Percentiles rank a stretch among this genome's conserved stretches.
Conservation (phyloP, 1,284 basidiomycete species). For the Fomitiporia mediterranea region DNA sequence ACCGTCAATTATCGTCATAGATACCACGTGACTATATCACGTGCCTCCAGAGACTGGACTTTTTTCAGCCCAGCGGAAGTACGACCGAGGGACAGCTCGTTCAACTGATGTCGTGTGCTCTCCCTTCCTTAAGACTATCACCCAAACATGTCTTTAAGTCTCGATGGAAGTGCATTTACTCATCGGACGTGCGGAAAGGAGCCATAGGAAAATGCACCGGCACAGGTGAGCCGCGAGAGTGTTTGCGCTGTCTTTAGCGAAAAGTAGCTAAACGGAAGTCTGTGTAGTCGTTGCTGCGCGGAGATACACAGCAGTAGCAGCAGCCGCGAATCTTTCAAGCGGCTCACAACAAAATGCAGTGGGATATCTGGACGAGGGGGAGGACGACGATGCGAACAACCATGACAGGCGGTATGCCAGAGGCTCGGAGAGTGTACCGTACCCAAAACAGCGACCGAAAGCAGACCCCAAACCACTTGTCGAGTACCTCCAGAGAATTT, state of each 20-base stretch:
- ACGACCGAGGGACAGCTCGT: background rate
- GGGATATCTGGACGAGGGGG: slow-evolving; percentile 13
- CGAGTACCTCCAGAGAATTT: slow-evolving; percentile 55
- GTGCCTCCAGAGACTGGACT: no score
- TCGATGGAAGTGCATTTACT: background rate
- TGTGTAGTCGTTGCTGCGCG: slow-evolving; percentile 1
- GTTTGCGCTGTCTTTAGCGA: background rate
- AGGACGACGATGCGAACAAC: background rate
- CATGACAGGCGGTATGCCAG: background rate
- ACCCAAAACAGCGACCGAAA: slow-evolving; percentile 10
- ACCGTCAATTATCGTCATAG: no score
- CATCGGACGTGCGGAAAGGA: background rate
- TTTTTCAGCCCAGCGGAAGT: no score
- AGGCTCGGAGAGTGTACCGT: background rate
- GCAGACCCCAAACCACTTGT: slow-evolving; percentile 32
- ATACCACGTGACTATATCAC: no score
- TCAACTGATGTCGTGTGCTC: slow-evolving; percentile 15
- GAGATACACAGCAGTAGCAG: slow-evolving; percentile 12
- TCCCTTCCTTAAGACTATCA: slow-evolving; percentile 6
- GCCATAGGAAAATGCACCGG: background rate
- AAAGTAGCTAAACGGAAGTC: background rate
- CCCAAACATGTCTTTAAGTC: slow-evolving; percentile 13
- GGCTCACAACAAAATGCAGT: background rate
- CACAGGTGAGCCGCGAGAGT: slow-evolving; percentile 1
- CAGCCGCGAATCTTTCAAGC: background rate